Evolutionary conservation across 805 yeast species (phyloP), one percentile per base, ranked within the genome.

Genomic region (Sugiyamaella boreocaroliniensis): DNA sequence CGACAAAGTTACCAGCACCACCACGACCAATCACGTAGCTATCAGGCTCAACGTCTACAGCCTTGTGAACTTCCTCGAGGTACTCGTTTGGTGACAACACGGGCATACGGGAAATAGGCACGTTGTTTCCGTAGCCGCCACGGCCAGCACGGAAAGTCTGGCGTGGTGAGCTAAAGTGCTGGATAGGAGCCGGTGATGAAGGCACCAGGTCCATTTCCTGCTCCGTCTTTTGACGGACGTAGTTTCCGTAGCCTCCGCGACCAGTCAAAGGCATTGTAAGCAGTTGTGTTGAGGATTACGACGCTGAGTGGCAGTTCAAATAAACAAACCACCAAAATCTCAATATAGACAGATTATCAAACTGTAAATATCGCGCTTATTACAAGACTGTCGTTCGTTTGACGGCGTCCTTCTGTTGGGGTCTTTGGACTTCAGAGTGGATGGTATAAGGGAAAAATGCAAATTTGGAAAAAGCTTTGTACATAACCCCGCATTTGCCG

Each of bases 111-210:
- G 59, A 50, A 19, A 69, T 64, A 4, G 67, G 60, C 22, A 66
- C 61, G 18, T 61, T 59, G 60, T 69, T 69, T 12, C 73, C 73
- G 42, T 61, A 68, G 42, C 73, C 73, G n/a, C 73, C 73, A 20
- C 73, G 62, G 29, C 73, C 73, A 22, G 70, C 59, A 22, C 63
- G 60, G 58, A 67, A 68, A 14, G 60, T 59, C 54, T 69, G 64
- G 12, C 40, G 48, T 9, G 73, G 71, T 18, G 69, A 62, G 6
- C 64, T 49, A 47, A 68, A 65, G 46, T 62, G 64, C 55, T 68
- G 70, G 29, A 69, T 64, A 8, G 73, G 73, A 2, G 71, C 70
- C 11, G 64, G 62, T 5, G 67, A 55, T 5, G 62, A 56, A 16
- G 64, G 64, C 9, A 62, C 57, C 8, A 58, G 43, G 20, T 59